Conservation (phyloP, 2,329 filamentous ascomycete genomes). For the Cadophora malorum region DNA sequence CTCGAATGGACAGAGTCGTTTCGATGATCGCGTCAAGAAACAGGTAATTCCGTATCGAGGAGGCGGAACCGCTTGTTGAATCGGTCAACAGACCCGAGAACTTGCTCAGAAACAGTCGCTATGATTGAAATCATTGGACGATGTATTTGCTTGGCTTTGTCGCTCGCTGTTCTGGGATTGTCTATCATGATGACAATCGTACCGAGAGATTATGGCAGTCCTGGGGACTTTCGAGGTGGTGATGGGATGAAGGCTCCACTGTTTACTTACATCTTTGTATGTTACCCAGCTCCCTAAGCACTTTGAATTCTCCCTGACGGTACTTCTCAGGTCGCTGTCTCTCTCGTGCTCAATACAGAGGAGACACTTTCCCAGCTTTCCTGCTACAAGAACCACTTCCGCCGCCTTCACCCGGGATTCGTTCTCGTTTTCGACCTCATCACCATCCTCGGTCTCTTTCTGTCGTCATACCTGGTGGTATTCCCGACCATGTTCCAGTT, state of each 20-base stretch:
- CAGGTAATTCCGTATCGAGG: background rate
- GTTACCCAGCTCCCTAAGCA: background rate
- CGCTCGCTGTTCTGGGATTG: conserved; percentile 6
- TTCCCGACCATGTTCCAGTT: conserved; percentile 11
- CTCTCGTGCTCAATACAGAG: conserved; percentile 15
- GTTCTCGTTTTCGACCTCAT: conserved; percentile 17
- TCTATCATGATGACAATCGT: conserved; percentile 18
- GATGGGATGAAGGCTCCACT: conserved; percentile 16
- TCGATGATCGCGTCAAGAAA: conserved; percentile 3
- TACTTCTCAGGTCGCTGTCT: conserved; percentile 2
- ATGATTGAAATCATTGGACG: conserved; percentile 17
- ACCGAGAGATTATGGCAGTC: conserved; percentile 17
- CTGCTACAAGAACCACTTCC: conserved; percentile 12
- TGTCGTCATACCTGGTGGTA: conserved; percentile 16
- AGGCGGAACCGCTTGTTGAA: background rate
- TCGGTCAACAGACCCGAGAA: background rate
- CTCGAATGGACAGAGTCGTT: background rate
- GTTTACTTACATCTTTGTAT: conserved; percentile 21
- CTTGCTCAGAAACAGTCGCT: background rate
- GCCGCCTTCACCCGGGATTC: conserved; percentile 15
- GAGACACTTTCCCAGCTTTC: conserved; percentile 2
- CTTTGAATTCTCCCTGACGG: background rate
- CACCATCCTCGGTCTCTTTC: conserved; percentile 7
- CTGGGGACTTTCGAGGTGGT: conserved; percentile 1
- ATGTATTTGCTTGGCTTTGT: conserved; percentile 10